Evolutionary conservation across 495 filamentous ascomycete species (phyloP).

Genomic region (Trichoderma orchidacearum): DNA sequence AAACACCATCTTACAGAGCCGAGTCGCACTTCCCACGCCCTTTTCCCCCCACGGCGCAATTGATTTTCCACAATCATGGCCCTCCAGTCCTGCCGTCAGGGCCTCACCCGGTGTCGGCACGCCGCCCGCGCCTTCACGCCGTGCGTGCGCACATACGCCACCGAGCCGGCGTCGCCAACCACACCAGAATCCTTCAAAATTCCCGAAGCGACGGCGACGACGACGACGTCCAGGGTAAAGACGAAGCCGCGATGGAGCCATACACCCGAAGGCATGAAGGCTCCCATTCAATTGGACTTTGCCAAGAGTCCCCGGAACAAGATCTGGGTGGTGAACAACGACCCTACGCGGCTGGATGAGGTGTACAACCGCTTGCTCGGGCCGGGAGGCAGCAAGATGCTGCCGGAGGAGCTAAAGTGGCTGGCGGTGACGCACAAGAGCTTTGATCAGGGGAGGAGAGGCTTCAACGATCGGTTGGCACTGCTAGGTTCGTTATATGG

Average conservation of each 20-base stretch:
- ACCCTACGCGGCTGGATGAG: slow-evolving; percentile 55
- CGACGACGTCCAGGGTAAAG: background rate
- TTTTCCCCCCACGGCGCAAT: background rate
- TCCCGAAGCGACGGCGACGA: slow-evolving; percentile 4
- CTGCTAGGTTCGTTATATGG: slow-evolving; percentile 45
- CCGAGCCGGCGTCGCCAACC: background rate
- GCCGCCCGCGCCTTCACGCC: slow-evolving; percentile 7
- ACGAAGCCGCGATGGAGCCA: slow-evolving; percentile 60
- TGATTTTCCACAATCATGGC: slow-evolving; percentile 10
- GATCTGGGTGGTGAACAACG: slow-evolving; percentile 55
- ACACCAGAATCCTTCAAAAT: slow-evolving; percentile 1
- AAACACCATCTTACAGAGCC: background rate
- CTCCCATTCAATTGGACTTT: slow-evolving; percentile 46
- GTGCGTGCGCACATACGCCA: background rate
- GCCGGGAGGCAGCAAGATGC: slow-evolving; percentile 47
- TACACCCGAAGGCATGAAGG: slow-evolving; percentile 65
- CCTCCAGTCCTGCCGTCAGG: slow-evolving; percentile 13
- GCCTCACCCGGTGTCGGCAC: slow-evolving; percentile 12
- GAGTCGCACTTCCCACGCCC: background rate
- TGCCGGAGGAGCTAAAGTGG: slow-evolving; percentile 92
- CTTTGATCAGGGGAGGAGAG: slow-evolving; percentile 87
- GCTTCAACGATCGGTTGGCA: slow-evolving; percentile 88
- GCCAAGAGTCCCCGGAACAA: slow-evolving; percentile 30
- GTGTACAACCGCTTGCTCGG: slow-evolving; percentile 66
- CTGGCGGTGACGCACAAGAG: slow-evolving; percentile 96